phyloP scores from a whole-genome alignment of 768 basidiomycete genomes.

The Mycena sanguinolenta region DNA sequence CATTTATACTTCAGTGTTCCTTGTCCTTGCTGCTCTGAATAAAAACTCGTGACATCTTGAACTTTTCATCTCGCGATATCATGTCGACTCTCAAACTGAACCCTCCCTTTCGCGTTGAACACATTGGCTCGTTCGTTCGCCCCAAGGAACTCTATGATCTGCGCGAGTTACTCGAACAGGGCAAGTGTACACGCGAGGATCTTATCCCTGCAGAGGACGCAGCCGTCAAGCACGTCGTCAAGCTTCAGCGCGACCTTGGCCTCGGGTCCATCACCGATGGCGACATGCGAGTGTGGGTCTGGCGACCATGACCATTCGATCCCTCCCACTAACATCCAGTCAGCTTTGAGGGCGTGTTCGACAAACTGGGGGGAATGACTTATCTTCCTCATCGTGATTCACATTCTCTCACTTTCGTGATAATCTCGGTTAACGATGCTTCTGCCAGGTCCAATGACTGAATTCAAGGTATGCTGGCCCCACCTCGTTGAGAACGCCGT shows the following conservation, averaged over 20 bases:
- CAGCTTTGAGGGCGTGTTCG: conserved; percentile 77
- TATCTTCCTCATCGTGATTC: conserved; percentile 61
- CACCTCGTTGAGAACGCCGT: conserved; percentile 7
- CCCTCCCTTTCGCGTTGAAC: conserved; percentile 65
- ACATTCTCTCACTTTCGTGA: conserved; percentile 25
- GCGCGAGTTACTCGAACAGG: conserved; percentile 58
- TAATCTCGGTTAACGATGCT: conserved; percentile 15
- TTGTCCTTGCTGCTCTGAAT: conserved; percentile 10
- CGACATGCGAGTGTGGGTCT: conserved; percentile 58
- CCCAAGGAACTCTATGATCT: conserved; percentile 63
- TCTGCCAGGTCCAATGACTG: conserved; percentile 56
- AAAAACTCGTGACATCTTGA: conserved; percentile 20
- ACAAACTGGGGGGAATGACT: conserved; percentile 75
- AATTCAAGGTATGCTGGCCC: conserved; percentile 60
- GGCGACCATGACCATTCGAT: conserved; percentile 13
- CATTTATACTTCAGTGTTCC: conserved; percentile 34
- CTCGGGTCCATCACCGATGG: conserved; percentile 76
- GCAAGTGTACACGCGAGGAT: conserved; percentile 57
- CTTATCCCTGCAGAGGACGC: conserved; percentile 64
- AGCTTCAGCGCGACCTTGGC: conserved; percentile 67
- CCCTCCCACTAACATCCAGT: not conserved
- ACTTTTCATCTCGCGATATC: conserved; percentile 17
- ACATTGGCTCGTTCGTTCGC: conserved; percentile 74
- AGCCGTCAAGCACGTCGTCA: conserved; percentile 64
- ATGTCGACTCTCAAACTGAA: conserved; percentile 45